phyloP scores from a whole-genome alignment of 2,329 filamentous ascomycete species.

The Colletotrichum magnum region DNA sequence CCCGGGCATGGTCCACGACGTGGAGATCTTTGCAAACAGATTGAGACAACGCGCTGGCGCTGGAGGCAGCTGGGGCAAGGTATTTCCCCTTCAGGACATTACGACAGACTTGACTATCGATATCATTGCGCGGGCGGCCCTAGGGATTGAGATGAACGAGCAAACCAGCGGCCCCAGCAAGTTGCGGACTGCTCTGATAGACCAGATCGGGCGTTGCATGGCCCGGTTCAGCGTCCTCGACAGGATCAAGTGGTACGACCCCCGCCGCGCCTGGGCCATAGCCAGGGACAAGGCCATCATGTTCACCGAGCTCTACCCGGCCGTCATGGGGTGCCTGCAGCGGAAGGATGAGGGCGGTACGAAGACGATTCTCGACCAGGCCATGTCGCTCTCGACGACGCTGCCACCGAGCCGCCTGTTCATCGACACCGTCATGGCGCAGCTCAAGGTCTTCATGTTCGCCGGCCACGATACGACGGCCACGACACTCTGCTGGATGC shows the following conservation, averaged over 20 bases:
- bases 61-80: conserved; percentile 47
- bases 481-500: conserved; percentile 50
- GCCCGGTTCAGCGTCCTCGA: conserved; percentile 21
- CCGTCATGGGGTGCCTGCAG: conserved; percentile 21
- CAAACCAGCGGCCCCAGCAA: conserved; percentile 26
- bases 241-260: conserved; percentile 1
- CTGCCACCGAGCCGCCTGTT: conserved; percentile 35
- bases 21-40: conserved; percentile 50
- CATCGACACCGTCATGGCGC: conserved; percentile 48
- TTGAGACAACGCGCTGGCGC: conserved; percentile 47
- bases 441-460: conserved; percentile 55
- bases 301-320: conserved; percentile 10
- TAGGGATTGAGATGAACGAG: conserved; percentile 42
- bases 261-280: conserved; percentile 4
- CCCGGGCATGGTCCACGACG: conserved; percentile 55
- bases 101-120: conserved; percentile 57
- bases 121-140: conserved; percentile 53
- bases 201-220: conserved; percentile 17
- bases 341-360: not conserved
- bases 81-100: conserved; percentile 52
- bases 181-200: conserved; percentile 19
- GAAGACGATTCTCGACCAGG: conserved; percentile 46
- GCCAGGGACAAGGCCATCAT: conserved; percentile 19
- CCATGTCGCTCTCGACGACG: conserved; percentile 39
- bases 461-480: conserved; percentile 56